Conservation (phyloP, 78 protist genomes). For the Dictyostelium brefeldianum region DNA sequence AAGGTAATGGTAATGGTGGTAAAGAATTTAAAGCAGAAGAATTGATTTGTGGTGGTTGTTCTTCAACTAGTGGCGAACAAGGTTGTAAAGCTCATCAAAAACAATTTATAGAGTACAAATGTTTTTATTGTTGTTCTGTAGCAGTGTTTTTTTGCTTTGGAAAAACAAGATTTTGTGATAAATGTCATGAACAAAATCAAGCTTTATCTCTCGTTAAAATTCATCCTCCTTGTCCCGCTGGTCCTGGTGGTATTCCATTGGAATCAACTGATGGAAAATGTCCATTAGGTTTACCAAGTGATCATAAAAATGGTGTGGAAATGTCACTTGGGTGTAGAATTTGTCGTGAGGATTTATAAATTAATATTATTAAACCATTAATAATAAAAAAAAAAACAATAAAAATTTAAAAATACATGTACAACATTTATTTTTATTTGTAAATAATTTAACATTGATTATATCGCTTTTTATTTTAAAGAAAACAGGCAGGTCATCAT, state of each 20-base stretch:
- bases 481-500: too few relatives aligned
- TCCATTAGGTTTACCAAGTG: conserved; percentile 19
- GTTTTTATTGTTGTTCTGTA: conserved; percentile 76
- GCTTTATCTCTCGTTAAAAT: background rate
- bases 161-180: conserved; percentile 49
- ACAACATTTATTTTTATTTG: too few relatives aligned
- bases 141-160: conserved; percentile 57
- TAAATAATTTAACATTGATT: background rate
- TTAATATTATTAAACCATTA: conserved; percentile 21
- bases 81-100: conserved; percentile 66
- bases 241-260: conserved; percentile 36
- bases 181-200: conserved; percentile 25
- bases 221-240: conserved; percentile 40
- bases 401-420: too few relatives aligned
- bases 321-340: conserved; percentile 35
- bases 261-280: conserved; percentile 6
- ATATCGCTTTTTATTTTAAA: too few relatives aligned
- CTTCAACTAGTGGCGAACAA: conserved; percentile 37
- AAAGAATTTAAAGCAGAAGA: conserved; percentile 83
- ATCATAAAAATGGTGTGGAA: conserved; percentile 31
- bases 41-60: conserved; percentile 85
- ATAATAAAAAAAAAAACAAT: conserved; percentile 22
- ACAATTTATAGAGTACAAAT: conserved; percentile 83
- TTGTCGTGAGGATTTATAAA: conserved; percentile 1
- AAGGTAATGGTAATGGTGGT: conserved; percentile 43